Conservation (phyloP, 192 early-diverging fungal genomes). For the Thamnidium elegans region DNA sequence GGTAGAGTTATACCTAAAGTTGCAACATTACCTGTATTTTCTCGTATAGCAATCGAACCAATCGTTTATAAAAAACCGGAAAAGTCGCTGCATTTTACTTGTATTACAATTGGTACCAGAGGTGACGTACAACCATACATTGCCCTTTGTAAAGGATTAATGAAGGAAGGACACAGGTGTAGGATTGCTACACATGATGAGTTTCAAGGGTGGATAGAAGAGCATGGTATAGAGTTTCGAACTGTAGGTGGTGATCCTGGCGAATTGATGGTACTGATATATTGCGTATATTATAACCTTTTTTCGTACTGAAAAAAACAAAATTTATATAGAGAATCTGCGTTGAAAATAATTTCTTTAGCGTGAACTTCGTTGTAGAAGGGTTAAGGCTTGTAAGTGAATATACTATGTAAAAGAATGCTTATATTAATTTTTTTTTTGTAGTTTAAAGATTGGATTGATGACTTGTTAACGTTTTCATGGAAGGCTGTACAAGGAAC, state of each 20-base stretch:
- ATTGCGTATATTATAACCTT: neutral
- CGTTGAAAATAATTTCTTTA: conserved; percentile 68
- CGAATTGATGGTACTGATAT: conserved; percentile 49
- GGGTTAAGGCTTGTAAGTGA: conserved; percentile 40
- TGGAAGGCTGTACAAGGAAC: conserved; percentile 57
- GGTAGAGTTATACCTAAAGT: neutral
- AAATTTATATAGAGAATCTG: conserved; percentile 40
- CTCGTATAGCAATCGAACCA: neutral
- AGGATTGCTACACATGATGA: conserved; percentile 65
- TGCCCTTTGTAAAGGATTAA: conserved; percentile 63
- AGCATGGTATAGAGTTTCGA: conserved; percentile 64
- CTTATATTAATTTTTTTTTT: neutral
- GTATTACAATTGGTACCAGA: conserved; percentile 66
- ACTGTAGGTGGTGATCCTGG: conserved; percentile 61
- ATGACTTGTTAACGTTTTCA: conserved; percentile 52
- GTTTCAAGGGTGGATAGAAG: conserved; percentile 61
- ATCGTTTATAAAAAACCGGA: neutral
- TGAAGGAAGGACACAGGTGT: conserved; percentile 58
- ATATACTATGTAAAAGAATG: neutral
- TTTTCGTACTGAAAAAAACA: neutral
- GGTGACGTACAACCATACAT: conserved; percentile 75
- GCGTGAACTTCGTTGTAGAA: conserved; percentile 58
- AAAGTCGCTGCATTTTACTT: conserved; percentile 58
- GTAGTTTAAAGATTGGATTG: conserved; percentile 62
- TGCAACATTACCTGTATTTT: neutral